Evolutionary conservation across 2,329 filamentous ascomycete species (phyloP).

Genomic region (Chaetomium sp.): DNA sequence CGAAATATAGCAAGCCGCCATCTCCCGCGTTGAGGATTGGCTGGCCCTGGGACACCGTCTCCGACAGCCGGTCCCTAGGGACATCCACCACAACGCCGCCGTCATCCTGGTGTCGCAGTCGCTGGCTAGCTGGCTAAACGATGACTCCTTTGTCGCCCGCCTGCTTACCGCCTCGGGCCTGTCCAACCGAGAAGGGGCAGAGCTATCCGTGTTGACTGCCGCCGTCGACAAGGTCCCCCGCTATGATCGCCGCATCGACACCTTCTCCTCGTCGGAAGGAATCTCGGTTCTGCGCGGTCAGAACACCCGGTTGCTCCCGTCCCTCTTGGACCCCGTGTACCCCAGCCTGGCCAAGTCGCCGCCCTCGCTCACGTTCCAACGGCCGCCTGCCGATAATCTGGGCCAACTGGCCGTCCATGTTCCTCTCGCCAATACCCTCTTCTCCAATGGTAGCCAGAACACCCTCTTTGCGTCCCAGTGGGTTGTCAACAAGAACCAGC

Average conservation of each 20-base stretch:
- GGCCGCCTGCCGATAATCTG: conserved; percentile 29
- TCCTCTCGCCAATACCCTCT: conserved; percentile 77
- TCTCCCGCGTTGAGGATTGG: conserved; percentile 11
- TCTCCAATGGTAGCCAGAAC: conserved; percentile 66
- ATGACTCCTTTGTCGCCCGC: conserved; percentile 43
- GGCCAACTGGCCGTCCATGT: conserved; percentile 50
- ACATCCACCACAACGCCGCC: conserved; percentile 41
- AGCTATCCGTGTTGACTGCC: conserved; percentile 53
- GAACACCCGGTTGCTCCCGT: conserved; percentile 47
- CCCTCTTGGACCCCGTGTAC: conserved; percentile 43
- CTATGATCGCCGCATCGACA: conserved; percentile 40
- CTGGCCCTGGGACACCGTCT: not conserved
- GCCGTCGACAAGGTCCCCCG: conserved; percentile 58
- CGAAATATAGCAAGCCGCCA: conserved; percentile 21
- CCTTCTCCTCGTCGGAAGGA: conserved; percentile 36
- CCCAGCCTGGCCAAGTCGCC: not conserved
- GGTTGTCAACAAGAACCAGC: conserved; percentile 33
- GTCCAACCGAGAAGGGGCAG: not conserved
- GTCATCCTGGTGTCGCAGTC: conserved; percentile 54
- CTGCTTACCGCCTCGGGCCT: conserved; percentile 35
- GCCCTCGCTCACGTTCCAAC: conserved; percentile 43
- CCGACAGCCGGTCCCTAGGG: too few species aligned
- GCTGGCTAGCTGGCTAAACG: conserved; percentile 52
- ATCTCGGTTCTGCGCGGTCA: conserved; percentile 56
- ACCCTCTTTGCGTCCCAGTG: conserved; percentile 56